phyloP scores from a whole-genome alignment of 2,329 filamentous ascomycete genomes.

The Metarhizium sp. region DNA sequence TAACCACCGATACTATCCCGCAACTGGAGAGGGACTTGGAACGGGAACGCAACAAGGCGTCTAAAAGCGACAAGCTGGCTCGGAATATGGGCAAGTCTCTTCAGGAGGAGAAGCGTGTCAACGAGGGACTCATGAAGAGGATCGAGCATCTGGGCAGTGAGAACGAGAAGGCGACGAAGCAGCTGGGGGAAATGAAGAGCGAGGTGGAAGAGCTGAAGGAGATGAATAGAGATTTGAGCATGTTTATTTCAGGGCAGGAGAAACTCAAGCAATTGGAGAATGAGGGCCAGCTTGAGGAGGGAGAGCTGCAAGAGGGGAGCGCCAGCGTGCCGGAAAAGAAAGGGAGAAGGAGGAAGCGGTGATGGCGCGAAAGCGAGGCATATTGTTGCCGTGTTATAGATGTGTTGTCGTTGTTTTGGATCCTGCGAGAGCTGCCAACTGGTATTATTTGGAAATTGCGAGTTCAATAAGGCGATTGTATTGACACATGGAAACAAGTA shows the following conservation, averaged over 20 bases:
- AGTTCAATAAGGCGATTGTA: too few species aligned
- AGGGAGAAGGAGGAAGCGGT: constrained; percentile 38
- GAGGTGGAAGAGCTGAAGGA: constrained; percentile 70
- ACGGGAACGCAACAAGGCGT: constrained; percentile 57
- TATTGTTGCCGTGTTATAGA: not conserved
- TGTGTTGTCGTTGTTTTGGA: too few species aligned
- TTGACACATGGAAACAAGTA: too few species aligned
- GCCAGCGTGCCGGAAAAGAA: constrained; percentile 56
- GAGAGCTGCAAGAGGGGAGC: constrained; percentile 67
- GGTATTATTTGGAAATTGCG: too few species aligned
- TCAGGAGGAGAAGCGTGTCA: constrained; percentile 80
- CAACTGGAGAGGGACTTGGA: constrained; percentile 63
- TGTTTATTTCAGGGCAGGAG: constrained; percentile 79
- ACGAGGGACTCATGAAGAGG: constrained; percentile 70
- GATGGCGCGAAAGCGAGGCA: not conserved
- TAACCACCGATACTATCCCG: constrained; percentile 50
- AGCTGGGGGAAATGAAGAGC: constrained; percentile 45
- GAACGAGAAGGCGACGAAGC: constrained; percentile 44
- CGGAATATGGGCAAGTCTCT: constrained; percentile 65
- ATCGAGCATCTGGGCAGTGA: constrained; percentile 66
- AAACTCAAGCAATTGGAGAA: constrained; percentile 65
- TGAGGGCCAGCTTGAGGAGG: constrained; percentile 48
- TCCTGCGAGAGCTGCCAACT: too few species aligned
- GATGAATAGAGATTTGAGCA: constrained; percentile 76
- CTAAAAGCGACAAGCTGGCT: constrained; percentile 67